Percentiles rank a stretch among this genome's conserved stretches.
Conservation (phyloP, 495 filamentous ascomycete species). For the Astrocystis sublimbata region DNA sequence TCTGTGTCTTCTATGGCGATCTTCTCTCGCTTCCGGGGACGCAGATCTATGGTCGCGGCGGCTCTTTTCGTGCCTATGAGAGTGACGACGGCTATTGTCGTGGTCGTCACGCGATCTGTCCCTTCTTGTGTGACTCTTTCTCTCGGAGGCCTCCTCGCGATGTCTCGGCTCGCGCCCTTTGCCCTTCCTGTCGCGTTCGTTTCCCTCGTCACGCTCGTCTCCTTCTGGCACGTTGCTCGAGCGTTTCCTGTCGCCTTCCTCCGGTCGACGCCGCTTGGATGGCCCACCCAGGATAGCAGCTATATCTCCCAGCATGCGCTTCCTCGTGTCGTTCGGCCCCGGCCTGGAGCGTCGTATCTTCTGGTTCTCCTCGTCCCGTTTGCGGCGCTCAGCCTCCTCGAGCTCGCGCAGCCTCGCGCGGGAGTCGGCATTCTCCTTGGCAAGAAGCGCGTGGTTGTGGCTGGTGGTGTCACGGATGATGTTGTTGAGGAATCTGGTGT, state of each 20-base stretch:
- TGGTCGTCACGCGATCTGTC: constrained; percentile 31
- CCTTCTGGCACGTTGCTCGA: constrained; percentile 2
- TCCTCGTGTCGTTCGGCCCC: constrained; percentile 45
- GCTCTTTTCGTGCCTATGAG: neutral
- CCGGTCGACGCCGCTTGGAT: constrained; percentile 35
- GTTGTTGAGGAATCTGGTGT: constrained; percentile 84
- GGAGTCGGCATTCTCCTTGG: constrained; percentile 70
- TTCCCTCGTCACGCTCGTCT: constrained; percentile 16
- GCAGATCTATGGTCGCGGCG: constrained; percentile 6
- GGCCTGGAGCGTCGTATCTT: constrained; percentile 41
- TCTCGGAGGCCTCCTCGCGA: constrained; percentile 13
- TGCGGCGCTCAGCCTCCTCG: constrained; percentile 42
- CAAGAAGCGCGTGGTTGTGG: constrained; percentile 85
- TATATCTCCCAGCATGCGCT: constrained; percentile 55
- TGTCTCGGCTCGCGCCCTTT: neutral
- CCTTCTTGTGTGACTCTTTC: constrained; percentile 11
- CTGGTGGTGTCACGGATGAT: constrained; percentile 85
- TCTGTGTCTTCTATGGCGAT: constrained; percentile 29
- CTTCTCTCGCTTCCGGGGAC: neutral
- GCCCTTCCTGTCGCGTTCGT: neutral
- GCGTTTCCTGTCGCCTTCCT: constrained; percentile 25
- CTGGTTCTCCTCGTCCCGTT: constrained; percentile 40
- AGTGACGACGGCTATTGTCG: constrained; percentile 34
- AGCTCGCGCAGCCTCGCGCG: constrained; percentile 48
- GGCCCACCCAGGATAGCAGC: constrained; percentile 50